phyloP scores from a whole-genome alignment of 2,329 filamentous ascomycete species.

The Microsporum ferrugineum region DNA sequence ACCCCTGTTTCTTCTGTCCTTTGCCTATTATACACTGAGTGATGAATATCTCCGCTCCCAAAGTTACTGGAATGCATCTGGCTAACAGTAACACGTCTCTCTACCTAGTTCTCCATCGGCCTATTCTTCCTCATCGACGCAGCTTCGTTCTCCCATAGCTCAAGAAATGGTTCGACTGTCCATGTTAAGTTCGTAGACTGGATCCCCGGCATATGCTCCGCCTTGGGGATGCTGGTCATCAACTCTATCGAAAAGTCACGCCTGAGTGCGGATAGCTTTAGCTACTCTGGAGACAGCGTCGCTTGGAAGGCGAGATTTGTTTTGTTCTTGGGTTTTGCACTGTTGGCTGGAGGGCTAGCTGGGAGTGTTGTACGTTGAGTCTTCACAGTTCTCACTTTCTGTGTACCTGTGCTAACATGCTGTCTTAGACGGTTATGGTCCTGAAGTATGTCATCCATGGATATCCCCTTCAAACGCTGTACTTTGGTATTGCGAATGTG shows the following conservation, averaged over 20 bases:
- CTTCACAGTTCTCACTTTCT: not conserved
- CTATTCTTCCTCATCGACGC: slow-evolving; percentile 61
- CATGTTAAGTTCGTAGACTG: slow-evolving; percentile 62
- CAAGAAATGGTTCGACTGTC: slow-evolving; percentile 48
- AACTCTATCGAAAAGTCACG: slow-evolving; percentile 60
- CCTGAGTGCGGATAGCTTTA: slow-evolving; percentile 52
- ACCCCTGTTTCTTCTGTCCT: not conserved
- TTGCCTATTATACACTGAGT: not conserved
- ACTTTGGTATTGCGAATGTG: slow-evolving; percentile 57
- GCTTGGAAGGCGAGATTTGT: slow-evolving; percentile 61
- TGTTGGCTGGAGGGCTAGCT: slow-evolving; percentile 56
- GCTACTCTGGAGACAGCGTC: slow-evolving; percentile 53
- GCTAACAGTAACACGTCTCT: not conserved
- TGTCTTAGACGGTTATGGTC: slow-evolving; percentile 48
- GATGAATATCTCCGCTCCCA: not conserved
- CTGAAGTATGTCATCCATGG: slow-evolving; percentile 54
- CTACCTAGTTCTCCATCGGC: slow-evolving; percentile 51
- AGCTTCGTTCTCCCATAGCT: slow-evolving; percentile 51
- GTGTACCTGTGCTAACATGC: not conserved
- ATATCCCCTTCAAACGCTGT: slow-evolving; percentile 50
- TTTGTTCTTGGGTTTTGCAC: slow-evolving; percentile 57
- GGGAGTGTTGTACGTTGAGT: slow-evolving; percentile 46
- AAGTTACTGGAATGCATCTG: not conserved
- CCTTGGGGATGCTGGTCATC: slow-evolving; percentile 60
- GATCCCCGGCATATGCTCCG: slow-evolving; percentile 59